Conservation (phyloP, 345 rosid genomes). For the Luvunga scandens region DNA sequence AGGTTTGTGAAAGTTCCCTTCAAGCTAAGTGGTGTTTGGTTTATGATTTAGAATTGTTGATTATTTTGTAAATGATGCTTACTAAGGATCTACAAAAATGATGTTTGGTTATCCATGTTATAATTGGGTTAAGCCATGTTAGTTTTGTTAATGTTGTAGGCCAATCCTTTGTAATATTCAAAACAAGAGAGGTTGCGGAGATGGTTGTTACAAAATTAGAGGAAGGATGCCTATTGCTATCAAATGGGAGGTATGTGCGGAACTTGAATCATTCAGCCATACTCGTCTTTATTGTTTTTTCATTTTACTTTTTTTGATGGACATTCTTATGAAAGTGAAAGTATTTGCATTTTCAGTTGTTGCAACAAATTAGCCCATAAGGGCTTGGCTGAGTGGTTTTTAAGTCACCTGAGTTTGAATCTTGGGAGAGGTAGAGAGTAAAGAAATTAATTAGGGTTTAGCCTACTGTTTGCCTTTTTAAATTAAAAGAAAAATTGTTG, state of each 20-base stretch:
- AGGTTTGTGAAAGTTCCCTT: background rate
- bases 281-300: background rate
- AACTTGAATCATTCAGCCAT: background rate
- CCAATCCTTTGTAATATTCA: conserved; percentile 71
- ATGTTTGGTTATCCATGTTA: background rate
- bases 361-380: background rate
- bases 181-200: conserved; percentile 61
- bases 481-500: background rate
- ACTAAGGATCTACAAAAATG: background rate
- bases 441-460: too few species aligned
- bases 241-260: conserved; percentile 67
- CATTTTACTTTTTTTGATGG: background rate
- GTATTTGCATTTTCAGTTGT: background rate
- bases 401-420: too few species aligned
- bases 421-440: too few species aligned
- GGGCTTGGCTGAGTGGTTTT: too few species aligned
- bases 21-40: background rate
- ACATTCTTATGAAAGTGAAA: background rate
- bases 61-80: background rate
- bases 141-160: conserved; percentile 43
- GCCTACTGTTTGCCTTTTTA: too few species aligned
- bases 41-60: background rate
- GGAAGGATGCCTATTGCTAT: conserved; percentile 62
- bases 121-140: conserved; percentile 2
- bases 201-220: conserved; percentile 45